A percentile compares a stretch with the other conserved stretches of the same genome.
Evolutionary conservation across 2,329 filamentous ascomycete species (phyloP).

Genomic region (Aspergillus awamori): DNA sequence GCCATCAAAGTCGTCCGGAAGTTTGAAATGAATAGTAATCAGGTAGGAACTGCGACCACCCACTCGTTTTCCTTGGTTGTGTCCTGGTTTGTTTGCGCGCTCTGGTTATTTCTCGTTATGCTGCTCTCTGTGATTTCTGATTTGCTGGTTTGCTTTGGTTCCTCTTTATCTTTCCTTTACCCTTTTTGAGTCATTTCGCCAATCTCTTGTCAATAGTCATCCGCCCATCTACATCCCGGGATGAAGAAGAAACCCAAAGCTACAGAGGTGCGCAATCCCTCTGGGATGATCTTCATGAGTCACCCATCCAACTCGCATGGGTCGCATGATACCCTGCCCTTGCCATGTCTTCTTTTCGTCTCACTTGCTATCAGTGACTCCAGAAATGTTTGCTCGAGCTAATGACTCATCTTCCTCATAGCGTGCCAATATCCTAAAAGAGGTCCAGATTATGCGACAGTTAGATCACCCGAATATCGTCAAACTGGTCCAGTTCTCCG

Average conservation of each 20-base stretch:
- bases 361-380: not conserved
- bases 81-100: constrained; percentile 14
- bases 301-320: not conserved
- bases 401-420: constrained; percentile 49
- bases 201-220: constrained; percentile 68
- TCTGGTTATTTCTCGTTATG: constrained; percentile 22
- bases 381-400: not conserved
- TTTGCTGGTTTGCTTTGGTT: constrained; percentile 16
- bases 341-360: not conserved
- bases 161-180: constrained; percentile 26
- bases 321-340: constrained; percentile 16
- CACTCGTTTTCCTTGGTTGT: constrained; percentile 31
- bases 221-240: constrained; percentile 91
- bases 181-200: constrained; percentile 46
- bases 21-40: constrained; percentile 97
- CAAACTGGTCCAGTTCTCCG: constrained; percentile 88
- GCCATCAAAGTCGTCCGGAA: constrained; percentile 99
- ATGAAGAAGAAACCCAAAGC: constrained; percentile 94
- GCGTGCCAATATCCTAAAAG: constrained; percentile 97
- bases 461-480: constrained; percentile 96
- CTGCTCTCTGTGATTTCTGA: constrained; percentile 33
- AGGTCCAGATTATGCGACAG: constrained; percentile 98
- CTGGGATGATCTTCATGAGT: not conserved
- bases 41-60: constrained; percentile 67
- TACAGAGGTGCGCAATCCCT: constrained; percentile 80